Evolutionary conservation across 2,329 filamentous ascomycete genomes (phyloP).

Genomic region (Xylariomycetidae sp.): DNA sequence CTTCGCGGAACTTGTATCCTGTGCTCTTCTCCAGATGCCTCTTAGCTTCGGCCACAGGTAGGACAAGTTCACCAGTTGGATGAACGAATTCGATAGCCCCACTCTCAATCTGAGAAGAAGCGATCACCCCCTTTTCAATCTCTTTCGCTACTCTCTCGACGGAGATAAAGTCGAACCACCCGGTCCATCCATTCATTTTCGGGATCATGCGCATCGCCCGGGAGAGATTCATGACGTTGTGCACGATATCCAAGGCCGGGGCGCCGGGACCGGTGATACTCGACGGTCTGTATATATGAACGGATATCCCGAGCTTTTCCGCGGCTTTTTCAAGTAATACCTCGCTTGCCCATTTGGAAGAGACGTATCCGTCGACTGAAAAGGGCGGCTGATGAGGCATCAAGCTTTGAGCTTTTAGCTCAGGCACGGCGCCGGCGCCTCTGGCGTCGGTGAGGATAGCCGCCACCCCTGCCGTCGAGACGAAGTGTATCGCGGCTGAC

Average conservation of each 20-base stretch:
- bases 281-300: conserved; percentile 9
- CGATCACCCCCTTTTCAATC: no score
- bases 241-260: conserved; percentile 5
- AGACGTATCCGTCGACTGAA: conserved; percentile 28
- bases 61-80: no score
- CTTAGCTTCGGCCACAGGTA: no score
- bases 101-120: no score
- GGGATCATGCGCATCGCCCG: conserved; percentile 3
- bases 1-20: no score
- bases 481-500: conserved; percentile 32
- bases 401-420: no score
- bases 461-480: conserved; percentile 27
- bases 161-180: conserved; percentile 9
- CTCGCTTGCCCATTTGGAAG: conserved; percentile 16
- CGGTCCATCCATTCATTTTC: conserved; percentile 5
- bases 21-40: no score
- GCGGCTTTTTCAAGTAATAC: neutral
- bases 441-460: no score
- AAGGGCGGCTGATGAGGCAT: no score
- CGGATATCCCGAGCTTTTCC: conserved; percentile 4
- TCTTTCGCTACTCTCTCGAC: conserved; percentile 5
- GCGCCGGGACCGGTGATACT: conserved; percentile 4
- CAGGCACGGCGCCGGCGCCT: no score
- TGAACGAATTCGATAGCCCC: no score
- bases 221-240: conserved; percentile 4